phyloP scores from a whole-genome alignment of 1,284 basidiomycete genomes.

The Melampsora americana region DNA sequence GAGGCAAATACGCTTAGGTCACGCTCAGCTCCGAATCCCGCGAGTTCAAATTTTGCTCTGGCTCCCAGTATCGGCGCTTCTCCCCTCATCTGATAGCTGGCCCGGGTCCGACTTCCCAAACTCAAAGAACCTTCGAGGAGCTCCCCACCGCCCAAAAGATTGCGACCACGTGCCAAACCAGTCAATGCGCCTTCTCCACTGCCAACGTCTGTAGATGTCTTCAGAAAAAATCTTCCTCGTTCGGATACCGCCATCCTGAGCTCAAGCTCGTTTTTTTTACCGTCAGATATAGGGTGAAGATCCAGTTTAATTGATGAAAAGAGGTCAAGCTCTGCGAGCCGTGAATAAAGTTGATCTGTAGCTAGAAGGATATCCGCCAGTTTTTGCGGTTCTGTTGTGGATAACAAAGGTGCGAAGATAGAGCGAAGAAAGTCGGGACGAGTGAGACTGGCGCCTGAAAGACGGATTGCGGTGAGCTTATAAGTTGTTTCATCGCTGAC shows the following conservation, averaged over 20 bases:
- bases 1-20: conserved; percentile 71
- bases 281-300: conserved; percentile 66
- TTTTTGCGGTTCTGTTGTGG: conserved; percentile 50
- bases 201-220: conserved; percentile 86
- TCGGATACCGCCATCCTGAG: conserved; percentile 75
- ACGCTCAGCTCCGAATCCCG: conserved; percentile 64
- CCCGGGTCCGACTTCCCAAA: conserved; percentile 80
- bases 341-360: conserved; percentile 64
- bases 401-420: conserved; percentile 68
- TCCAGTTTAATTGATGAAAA: conserved; percentile 70
- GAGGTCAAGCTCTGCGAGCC: conserved; percentile 69
- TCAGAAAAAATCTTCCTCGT: conserved; percentile 72
- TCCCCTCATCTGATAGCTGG: conserved; percentile 70
- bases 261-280: conserved; percentile 72
- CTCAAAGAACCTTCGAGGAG: conserved; percentile 77
- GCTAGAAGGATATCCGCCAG: conserved; percentile 69
- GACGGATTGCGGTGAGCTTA: conserved; percentile 68
- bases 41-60: conserved; percentile 62
- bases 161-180: conserved; percentile 73
- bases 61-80: conserved; percentile 59
- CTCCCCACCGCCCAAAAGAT: conserved; percentile 89
- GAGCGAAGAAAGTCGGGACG: conserved; percentile 74
- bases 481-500: conserved; percentile 46
- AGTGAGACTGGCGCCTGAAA: conserved; percentile 72
- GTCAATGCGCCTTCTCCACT: conserved; percentile 90